Evolutionary conservation across 2,329 filamentous ascomycete species (phyloP).

Genomic region (Huntiella omanensis): DNA sequence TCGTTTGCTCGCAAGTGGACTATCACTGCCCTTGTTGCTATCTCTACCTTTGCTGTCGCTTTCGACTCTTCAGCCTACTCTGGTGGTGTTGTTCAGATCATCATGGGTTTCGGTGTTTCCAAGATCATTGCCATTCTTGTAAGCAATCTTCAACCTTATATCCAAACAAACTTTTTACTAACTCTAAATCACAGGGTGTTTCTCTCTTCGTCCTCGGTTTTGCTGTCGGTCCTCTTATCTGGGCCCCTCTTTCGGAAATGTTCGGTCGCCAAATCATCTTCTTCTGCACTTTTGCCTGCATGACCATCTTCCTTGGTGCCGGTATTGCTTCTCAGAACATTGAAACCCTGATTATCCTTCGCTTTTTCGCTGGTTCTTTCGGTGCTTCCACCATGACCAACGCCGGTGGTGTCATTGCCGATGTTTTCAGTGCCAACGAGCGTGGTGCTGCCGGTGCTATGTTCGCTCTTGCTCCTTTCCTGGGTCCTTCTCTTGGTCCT

Average conservation of each 20-base stretch:
- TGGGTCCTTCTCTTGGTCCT: constrained; percentile 41
- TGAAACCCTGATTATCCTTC: constrained; percentile 40
- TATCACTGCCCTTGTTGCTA: constrained; percentile 38
- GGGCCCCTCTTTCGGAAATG: constrained; percentile 47
- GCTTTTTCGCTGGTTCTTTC: constrained; percentile 49
- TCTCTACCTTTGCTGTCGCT: constrained; percentile 49
- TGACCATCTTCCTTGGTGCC: constrained; percentile 43
- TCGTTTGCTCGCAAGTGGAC: constrained; percentile 40
- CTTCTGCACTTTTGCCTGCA: constrained; percentile 34
- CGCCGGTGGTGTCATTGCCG: constrained; percentile 42
- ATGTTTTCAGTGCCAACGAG: constrained; percentile 37
- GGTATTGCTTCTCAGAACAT: constrained; percentile 38
- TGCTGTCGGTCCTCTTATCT: constrained; percentile 41
- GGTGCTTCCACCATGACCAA: constrained; percentile 45
- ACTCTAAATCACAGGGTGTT: constrained; percentile 23
- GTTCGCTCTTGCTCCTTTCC: constrained; percentile 44
- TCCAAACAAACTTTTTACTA: neutral
- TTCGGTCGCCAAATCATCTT: constrained; percentile 43
- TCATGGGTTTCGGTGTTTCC: constrained; percentile 32
- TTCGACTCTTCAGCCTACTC: constrained; percentile 53
- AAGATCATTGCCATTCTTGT: constrained; percentile 33
- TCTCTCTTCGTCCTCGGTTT: constrained; percentile 47
- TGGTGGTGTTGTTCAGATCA: constrained; percentile 34
- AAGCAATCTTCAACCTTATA: neutral
- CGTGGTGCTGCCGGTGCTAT: constrained; percentile 38